Evolutionary conservation across 495 filamentous ascomycete species (phyloP), one percentile per base, ranked within the genome.

Genomic region (Letharia columbiana): DNA sequence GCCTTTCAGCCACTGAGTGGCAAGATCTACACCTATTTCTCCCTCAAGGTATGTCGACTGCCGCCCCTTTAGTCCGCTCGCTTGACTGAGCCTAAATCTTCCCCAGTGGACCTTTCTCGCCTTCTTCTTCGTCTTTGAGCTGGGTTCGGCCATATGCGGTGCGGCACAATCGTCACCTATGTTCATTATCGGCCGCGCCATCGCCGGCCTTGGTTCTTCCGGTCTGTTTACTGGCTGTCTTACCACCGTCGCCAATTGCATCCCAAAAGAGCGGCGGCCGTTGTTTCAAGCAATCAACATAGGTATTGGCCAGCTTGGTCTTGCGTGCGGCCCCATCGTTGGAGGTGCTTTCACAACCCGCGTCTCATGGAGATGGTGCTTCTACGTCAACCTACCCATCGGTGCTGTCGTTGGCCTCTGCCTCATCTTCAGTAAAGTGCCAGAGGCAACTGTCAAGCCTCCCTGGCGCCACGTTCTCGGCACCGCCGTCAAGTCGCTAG

Each of bases 331-430:
- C 0, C 86, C 86, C 0, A 62, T 88, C 35, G 66, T 88, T 39
- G 85, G 85, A 56, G 85, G 85, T n/a, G 75, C 78, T 5, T 77
- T 88, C 20, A 87, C 86, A 1, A 72, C 80, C 49, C 77, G 82
- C 47, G 74, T 75, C 3, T 73, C 75, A 31, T 84, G 81, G 82
- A 70, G 82, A 71, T 84, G 82, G 82, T 84, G 86, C 71, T 87
- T 88, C 71, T 88, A 84, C 68, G 79, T 88, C 63, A 89, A 88
- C 70, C 78, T 88, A 23, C 85, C 85, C 0, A 77, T 87, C 57
- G 85, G 84, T n/a, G 84, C 67, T 11, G 60, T 85, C 20, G 77
- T 80, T 5, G 78, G 73, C 15, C 35, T 80, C n/a, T 69, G 84
- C 28, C 52, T 86, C 31, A 59, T 80, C 41, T 77, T 85, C 68